phyloP scores from a whole-genome alignment of 164 flowering plant species.

The Vitis cinerea region DNA sequence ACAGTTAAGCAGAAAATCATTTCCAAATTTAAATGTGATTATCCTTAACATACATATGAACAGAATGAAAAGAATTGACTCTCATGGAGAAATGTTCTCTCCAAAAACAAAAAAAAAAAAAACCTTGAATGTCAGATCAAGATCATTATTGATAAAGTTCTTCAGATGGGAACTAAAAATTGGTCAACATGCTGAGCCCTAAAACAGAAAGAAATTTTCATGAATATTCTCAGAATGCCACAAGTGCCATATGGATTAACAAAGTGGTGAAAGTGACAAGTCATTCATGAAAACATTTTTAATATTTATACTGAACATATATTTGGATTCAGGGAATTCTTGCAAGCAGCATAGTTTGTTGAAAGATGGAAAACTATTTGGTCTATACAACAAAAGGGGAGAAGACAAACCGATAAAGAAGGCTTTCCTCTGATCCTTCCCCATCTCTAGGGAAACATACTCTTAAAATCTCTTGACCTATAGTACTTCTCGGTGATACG shows the following conservation, averaged over 20 bases:
- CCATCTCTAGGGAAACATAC: constrained; percentile 37
- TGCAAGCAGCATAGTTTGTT: not conserved
- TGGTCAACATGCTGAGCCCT: not conserved
- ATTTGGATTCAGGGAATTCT: not conserved
- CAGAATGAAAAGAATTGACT: too few species aligned
- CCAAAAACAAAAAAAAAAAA: too few species aligned
- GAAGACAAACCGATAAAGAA: constrained; percentile 73
- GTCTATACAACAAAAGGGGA: constrained; percentile 1
- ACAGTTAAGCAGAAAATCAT: too few species aligned
- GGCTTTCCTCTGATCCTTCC: constrained; percentile 38
- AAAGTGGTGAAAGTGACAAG: not conserved
- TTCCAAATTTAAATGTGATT: too few species aligned
- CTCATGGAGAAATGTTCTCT: too few species aligned
- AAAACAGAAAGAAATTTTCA: not conserved
- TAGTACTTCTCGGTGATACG: constrained; percentile 47
- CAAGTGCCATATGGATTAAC: not conserved
- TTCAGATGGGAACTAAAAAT: not conserved
- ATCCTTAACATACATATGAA: too few species aligned
- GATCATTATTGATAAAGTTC: not conserved
- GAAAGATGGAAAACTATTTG: not conserved
- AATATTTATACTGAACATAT: not conserved
- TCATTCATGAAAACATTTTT: not conserved
- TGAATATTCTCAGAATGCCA: not conserved
- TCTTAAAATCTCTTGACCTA: constrained; percentile 55
- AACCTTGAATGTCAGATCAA: not conserved